Percentiles rank a stretch among this genome's conserved stretches.
Conservation (phyloP, 2,329 filamentous ascomycete genomes). For the Pseudogymnoascus sp. region DNA sequence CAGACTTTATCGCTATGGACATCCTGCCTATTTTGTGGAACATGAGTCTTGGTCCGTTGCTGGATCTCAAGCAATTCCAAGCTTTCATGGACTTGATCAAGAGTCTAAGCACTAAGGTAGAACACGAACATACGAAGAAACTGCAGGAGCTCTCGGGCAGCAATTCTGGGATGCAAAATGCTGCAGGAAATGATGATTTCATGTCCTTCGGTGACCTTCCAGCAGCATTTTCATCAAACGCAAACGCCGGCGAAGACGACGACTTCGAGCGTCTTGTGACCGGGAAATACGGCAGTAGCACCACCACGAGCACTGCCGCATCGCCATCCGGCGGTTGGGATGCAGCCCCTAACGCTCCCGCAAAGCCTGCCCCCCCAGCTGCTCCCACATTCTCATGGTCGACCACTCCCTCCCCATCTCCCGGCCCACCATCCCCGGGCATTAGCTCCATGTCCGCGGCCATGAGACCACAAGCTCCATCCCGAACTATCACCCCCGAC, state of each 20-base stretch:
- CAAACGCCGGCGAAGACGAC: constrained; percentile 51
- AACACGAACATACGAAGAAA: constrained; percentile 82
- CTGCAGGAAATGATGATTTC: constrained; percentile 53
- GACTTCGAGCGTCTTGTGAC: constrained; percentile 90
- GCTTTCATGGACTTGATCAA: constrained; percentile 86
- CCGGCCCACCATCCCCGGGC: constrained; percentile 7
- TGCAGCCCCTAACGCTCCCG: constrained; percentile 27
- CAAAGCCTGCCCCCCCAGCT: constrained; percentile 33
- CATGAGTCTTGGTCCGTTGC: constrained; percentile 82
- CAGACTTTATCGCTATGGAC: constrained; percentile 87
- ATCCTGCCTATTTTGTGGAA: constrained; percentile 83
- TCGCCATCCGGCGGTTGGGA: constrained; percentile 48
- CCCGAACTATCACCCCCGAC: constrained; percentile 52
- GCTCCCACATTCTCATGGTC: constrained; percentile 56
- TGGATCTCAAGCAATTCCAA: constrained; percentile 82
- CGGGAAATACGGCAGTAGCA: constrained; percentile 45
- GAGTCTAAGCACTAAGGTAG: constrained; percentile 66
- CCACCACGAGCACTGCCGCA: constrained; percentile 27
- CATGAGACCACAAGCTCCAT: constrained; percentile 33
- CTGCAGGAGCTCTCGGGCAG: constrained; percentile 70
- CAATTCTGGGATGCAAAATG: constrained; percentile 40
- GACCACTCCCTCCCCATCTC: constrained; percentile 38
- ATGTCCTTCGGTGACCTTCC: constrained; percentile 63
- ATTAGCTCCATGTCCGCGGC: constrained; percentile 17
- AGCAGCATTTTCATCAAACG: constrained; percentile 39